These are phyloP conservation scores for Botrytis hyacinthi DNA, from an alignment of 2,329 filamentous ascomycete genomes.

Conservation along the genomic window DNA sequence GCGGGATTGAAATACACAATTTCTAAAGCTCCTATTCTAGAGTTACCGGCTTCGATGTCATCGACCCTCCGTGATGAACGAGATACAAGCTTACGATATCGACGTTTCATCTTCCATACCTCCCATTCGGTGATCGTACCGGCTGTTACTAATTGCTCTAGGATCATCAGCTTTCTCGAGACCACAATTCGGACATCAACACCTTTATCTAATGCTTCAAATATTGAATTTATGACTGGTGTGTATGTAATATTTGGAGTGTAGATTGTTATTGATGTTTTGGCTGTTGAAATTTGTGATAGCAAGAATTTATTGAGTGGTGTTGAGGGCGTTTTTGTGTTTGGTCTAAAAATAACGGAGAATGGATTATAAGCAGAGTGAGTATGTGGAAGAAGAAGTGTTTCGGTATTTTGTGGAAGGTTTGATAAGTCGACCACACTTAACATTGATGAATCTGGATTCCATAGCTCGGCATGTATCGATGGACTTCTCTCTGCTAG, in stretches of 20 bases:
- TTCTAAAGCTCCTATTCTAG: slow-evolving; percentile 29
- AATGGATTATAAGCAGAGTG: slow-evolving; percentile 18
- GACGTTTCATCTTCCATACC: slow-evolving; percentile 56
- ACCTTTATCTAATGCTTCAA: slow-evolving; percentile 61
- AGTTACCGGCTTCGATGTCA: neutral
- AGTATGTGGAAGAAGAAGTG: slow-evolving; percentile 26
- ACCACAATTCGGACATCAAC: slow-evolving; percentile 68
- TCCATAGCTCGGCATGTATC: slow-evolving; percentile 60
- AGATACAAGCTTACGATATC: slow-evolving; percentile 45
- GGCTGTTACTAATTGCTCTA: slow-evolving; percentile 79
- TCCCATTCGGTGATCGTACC: slow-evolving; percentile 70
- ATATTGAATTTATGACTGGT: slow-evolving; percentile 60
- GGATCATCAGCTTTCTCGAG: slow-evolving; percentile 66
- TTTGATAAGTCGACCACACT: slow-evolving; percentile 20
- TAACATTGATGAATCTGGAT: slow-evolving; percentile 48
- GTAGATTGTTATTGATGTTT: slow-evolving; percentile 64
- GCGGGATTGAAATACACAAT: slow-evolving; percentile 35
- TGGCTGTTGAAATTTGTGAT: slow-evolving; percentile 38
- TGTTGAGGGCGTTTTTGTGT: slow-evolving; percentile 67
- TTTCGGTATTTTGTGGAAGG: neutral
- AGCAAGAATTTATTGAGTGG: slow-evolving; percentile 45
- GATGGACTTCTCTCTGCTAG: slow-evolving; percentile 49
- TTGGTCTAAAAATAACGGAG: slow-evolving; percentile 46
- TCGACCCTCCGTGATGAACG: slow-evolving; percentile 21
- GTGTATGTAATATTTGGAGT: slow-evolving; percentile 75